phyloP scores from a whole-genome alignment of 2,329 filamentous ascomycete species.

The Exophiala spinifera region DNA sequence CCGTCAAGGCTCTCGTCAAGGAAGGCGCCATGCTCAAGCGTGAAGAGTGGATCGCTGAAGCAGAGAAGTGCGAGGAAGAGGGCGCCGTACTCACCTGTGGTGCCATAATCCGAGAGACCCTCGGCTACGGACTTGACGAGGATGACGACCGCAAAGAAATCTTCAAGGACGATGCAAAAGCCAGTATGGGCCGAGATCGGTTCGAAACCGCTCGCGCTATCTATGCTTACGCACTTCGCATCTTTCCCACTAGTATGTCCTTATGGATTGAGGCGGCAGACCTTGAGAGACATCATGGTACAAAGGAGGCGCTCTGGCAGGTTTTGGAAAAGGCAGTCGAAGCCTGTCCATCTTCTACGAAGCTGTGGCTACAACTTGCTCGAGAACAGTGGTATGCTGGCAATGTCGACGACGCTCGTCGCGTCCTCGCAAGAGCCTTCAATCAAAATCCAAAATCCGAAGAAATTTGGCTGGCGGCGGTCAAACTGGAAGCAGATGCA shows the following conservation, averaged over 20 bases:
- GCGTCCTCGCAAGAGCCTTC: slow-evolving; percentile 85
- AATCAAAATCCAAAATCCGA: slow-evolving; percentile 95
- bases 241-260: slow-evolving; percentile 83
- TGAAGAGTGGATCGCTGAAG: slow-evolving; percentile 94
- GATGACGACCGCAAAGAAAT: slow-evolving; percentile 94
- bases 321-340: slow-evolving; percentile 91
- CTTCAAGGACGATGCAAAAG: slow-evolving; percentile 90
- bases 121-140: slow-evolving; percentile 90
- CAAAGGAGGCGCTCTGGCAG: slow-evolving; percentile 75
- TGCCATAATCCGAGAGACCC: slow-evolving; percentile 85
- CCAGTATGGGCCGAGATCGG: slow-evolving; percentile 73
- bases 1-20: slow-evolving; percentile 79
- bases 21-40: slow-evolving; percentile 95
- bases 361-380: slow-evolving; percentile 92
- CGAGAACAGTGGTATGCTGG: slow-evolving; percentile 91
- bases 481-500: slow-evolving; percentile 92
- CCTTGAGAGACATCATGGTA: slow-evolving; percentile 84
- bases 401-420: slow-evolving; percentile 79
- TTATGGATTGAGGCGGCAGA: slow-evolving; percentile 90
- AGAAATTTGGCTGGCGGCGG: slow-evolving; percentile 94
- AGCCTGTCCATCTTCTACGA: slow-evolving; percentile 85
- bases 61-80: slow-evolving; percentile 91
- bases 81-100: slow-evolving; percentile 82
- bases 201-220: slow-evolving; percentile 93
- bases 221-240: slow-evolving; percentile 81